Evolutionary conservation across 371 early-diverging fungal species (phyloP).

Genomic region (Mucor indicus): DNA sequence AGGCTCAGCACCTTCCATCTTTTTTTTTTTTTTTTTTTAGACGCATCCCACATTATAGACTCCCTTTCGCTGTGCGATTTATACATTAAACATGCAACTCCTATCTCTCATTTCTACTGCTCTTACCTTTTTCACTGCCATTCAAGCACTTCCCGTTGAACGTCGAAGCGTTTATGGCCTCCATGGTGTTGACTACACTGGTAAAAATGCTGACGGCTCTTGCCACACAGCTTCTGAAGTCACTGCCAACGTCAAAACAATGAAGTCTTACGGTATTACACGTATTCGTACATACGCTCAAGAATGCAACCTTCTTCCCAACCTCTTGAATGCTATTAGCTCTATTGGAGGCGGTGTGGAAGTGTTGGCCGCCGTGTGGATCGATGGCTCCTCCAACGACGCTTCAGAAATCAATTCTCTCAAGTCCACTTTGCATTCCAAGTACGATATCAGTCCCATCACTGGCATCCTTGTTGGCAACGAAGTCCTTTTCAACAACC

Average conservation of each 20-base stretch:
- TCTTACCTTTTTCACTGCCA: slow-evolving; percentile 15
- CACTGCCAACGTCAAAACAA: slow-evolving; percentile 15
- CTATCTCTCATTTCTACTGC: slow-evolving; percentile 11
- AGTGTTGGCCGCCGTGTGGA: slow-evolving; percentile 44
- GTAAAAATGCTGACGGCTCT: slow-evolving; percentile 26
- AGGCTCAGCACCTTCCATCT: no score
- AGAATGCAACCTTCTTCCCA: slow-evolving; percentile 41
- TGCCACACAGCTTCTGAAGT: slow-evolving; percentile 32
- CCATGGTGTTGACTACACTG: slow-evolving; percentile 30
- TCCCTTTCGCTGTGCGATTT: no score
- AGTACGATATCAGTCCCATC: slow-evolving; percentile 15
- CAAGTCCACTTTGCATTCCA: slow-evolving; percentile 6
- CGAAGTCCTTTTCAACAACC: slow-evolving; percentile 29
- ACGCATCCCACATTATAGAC: no score
- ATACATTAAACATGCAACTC: slow-evolving; percentile 13
- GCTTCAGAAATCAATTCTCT: slow-evolving; percentile 28
- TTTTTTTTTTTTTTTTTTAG: no score
- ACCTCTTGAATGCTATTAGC: slow-evolving; percentile 31
- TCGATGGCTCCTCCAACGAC: slow-evolving; percentile 31
- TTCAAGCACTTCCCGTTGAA: slow-evolving; percentile 26
- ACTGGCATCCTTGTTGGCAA: slow-evolving; percentile 42
- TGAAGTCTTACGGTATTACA: slow-evolving; percentile 31
- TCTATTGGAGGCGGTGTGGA: slow-evolving; percentile 30
- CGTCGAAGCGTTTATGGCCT: slow-evolving; percentile 3
- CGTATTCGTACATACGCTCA: slow-evolving; percentile 46